Evolutionary conservation across 73 alveolate species (phyloP).

Genomic region (Stentor roeselii): DNA sequence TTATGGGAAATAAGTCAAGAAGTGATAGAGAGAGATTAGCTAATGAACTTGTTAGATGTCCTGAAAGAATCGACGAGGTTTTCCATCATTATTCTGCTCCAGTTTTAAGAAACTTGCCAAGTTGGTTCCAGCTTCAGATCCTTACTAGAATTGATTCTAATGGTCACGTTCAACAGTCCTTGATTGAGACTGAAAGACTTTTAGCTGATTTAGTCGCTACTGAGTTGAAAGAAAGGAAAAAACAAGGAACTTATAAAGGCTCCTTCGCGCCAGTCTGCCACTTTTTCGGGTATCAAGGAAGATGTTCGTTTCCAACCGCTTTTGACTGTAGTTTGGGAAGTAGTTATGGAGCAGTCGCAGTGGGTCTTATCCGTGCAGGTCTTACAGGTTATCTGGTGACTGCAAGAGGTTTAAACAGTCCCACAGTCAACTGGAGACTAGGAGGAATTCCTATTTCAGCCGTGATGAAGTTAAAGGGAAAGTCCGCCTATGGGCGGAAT

Average conservation of each 20-base stretch:
- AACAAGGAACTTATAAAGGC: slow-evolving; percentile 72
- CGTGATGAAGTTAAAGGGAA: slow-evolving; percentile 31
- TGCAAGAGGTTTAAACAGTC: slow-evolving; percentile 41
- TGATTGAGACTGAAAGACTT: slow-evolving; percentile 94
- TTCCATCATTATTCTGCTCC: slow-evolving; percentile 59
- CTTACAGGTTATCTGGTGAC: slow-evolving; percentile 57
- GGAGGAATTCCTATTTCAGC: slow-evolving; percentile 59
- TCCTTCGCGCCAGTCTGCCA: slow-evolving; percentile 94
- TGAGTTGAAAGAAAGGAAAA: slow-evolving; percentile 70
- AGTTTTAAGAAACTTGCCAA: slow-evolving; percentile 70
- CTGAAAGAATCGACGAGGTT: slow-evolving; percentile 24
- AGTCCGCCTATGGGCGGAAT: slow-evolving; percentile 44
- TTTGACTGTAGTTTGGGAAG: slow-evolving; percentile 83
- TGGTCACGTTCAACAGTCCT: slow-evolving; percentile 78
- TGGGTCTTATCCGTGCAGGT: slow-evolving; percentile 49
- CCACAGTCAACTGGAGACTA: slow-evolving; percentile 49
- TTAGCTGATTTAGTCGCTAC: slow-evolving; percentile 80
- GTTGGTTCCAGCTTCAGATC: slow-evolving; percentile 69
- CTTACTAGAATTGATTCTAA: slow-evolving; percentile 66
- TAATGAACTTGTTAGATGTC: slow-evolving; percentile 28
- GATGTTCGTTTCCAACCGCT: slow-evolving; percentile 87
- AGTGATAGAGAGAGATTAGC: slow-evolving; percentile 40
- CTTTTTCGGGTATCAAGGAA: slow-evolving; percentile 97
- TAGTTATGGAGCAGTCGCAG: slow-evolving; percentile 91
- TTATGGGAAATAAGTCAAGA: slow-evolving; percentile 32